A percentile compares a stretch with the other conserved stretches of the same genome.
phyloP scores from a whole-genome alignment of 108 stramenopile species.

The Cyclotella choctawhatcheeana region DNA sequence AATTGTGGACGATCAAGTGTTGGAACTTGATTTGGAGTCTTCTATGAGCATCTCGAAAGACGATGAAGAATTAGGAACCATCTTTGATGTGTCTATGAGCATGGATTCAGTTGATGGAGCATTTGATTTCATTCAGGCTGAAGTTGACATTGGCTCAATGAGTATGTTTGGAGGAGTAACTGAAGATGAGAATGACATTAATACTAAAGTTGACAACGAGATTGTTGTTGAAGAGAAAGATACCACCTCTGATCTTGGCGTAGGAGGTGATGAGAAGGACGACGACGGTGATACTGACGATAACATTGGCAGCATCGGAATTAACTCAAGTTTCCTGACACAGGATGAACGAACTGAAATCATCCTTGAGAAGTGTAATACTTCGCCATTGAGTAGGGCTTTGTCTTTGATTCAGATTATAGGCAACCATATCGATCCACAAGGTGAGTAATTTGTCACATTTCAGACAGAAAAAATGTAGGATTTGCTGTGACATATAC shows the following conservation, averaged over 20 bases:
- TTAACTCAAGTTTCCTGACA: neutral
- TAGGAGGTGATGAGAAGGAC: neutral
- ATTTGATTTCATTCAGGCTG: neutral
- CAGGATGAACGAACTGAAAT: conserved; percentile 9
- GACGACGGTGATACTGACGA: conserved; percentile 5
- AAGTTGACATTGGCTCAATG: conserved; percentile 5
- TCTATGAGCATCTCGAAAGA: neutral
- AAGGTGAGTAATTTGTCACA: conserved; percentile 5
- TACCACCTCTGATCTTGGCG: neutral
- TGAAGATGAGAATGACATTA: neutral
- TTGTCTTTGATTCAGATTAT: conserved; percentile 47
- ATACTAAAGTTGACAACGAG: neutral
- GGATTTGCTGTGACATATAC: neutral
- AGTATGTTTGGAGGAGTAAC: neutral
- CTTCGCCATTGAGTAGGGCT: conserved; percentile 44
- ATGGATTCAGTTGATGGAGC: too few relatives aligned
- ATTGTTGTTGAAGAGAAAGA: neutral
- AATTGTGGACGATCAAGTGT: neutral
- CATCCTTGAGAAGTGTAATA: conserved; percentile 49
- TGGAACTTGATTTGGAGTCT: neutral
- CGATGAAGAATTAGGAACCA: neutral
- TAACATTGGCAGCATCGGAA: neutral
- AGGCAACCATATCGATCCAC: conserved; percentile 13
- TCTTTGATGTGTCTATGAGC: neutral
- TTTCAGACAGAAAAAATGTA: neutral